Evolutionary conservation across 2,329 filamentous ascomycete species (phyloP).

Genomic region (Aspergillus fructus): DNA sequence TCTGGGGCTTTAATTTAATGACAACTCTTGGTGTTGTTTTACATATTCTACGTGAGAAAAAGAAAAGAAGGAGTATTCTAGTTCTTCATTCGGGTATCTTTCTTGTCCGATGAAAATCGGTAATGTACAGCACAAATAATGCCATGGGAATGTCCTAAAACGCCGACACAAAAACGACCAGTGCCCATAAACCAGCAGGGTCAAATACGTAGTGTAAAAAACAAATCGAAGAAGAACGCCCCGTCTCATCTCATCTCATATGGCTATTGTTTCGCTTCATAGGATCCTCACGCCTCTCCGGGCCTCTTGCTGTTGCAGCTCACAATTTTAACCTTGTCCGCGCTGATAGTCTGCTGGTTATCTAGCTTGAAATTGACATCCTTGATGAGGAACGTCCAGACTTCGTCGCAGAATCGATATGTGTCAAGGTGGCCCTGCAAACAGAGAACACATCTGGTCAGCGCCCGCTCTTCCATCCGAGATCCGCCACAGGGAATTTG

Average conservation of each 20-base stretch:
- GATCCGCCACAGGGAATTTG: not conserved
- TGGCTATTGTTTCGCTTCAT: not conserved
- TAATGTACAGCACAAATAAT: slow-evolving; percentile 8
- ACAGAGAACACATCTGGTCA: slow-evolving; percentile 1
- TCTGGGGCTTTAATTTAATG: not conserved
- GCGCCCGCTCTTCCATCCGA: not conserved
- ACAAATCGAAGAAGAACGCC: slow-evolving; percentile 13
- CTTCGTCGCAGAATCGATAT: slow-evolving; percentile 98
- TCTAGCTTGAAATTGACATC: slow-evolving; percentile 99
- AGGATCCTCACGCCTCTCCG: slow-evolving; percentile 48
- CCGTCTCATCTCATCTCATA: slow-evolving; percentile 2
- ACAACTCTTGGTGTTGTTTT: too few species aligned
- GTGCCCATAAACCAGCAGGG: not conserved
- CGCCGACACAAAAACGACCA: slow-evolving; percentile 10
- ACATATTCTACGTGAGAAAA: not conserved
- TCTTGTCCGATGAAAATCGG: not conserved
- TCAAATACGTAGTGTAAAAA: not conserved
- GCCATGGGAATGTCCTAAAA: slow-evolving; percentile 6
- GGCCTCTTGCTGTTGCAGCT: slow-evolving; percentile 90
- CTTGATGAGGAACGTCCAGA: slow-evolving; percentile 99
- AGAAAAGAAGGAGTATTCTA: not conserved
- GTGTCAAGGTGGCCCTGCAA: slow-evolving; percentile 89
- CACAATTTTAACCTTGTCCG: slow-evolving; percentile 97
- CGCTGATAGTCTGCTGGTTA: slow-evolving; percentile 69
- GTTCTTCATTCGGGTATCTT: slow-evolving; percentile 13